These are phyloP conservation scores for Penicillium samsonianum DNA, from an alignment of 495 filamentous ascomycete species.

Conservation along the genomic window DNA sequence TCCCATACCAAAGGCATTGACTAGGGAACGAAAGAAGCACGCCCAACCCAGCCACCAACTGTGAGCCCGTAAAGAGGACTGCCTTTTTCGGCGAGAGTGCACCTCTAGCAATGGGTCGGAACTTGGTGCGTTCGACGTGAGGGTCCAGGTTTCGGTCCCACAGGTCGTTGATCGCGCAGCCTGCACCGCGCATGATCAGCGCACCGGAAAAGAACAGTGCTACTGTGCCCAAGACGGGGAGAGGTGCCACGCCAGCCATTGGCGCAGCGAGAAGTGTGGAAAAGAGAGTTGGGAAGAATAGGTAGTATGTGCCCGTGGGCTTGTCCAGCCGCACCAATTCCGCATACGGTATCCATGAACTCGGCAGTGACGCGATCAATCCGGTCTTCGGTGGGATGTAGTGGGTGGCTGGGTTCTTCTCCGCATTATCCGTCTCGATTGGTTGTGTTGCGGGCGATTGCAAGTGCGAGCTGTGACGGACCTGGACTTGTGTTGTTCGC, in stretches of 20 bases:
- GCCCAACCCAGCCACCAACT: constrained; percentile 77
- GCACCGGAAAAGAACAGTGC: constrained; percentile 85
- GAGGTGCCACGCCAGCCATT: constrained; percentile 58
- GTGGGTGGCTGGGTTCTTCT: constrained; percentile 25
- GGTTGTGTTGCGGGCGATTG: constrained; percentile 16
- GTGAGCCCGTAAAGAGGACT: constrained; percentile 76
- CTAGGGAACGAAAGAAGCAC: constrained; percentile 84
- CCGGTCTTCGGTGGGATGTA: constrained; percentile 75
- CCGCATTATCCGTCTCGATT: background rate
- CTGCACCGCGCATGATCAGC: constrained; percentile 95
- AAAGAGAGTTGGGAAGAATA: constrained; percentile 93
- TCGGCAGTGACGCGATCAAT: constrained; percentile 73
- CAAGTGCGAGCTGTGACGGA: constrained; percentile 12
- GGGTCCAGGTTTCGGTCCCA: constrained; percentile 95
- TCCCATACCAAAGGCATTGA: constrained; percentile 82
- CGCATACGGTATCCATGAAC: constrained; percentile 84
- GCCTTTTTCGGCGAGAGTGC: constrained; percentile 76
- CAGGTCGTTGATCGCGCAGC: constrained; percentile 95
- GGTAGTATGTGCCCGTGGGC: constrained; percentile 90
- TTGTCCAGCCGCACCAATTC: constrained; percentile 93
- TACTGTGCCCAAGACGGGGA: constrained; percentile 65
- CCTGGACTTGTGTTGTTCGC: constrained; percentile 1
- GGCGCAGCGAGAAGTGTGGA: constrained; percentile 65
- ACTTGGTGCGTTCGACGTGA: constrained; percentile 80
- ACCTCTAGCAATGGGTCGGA: constrained; percentile 85